Evolutionary conservation across 768 basidiomycete species (phyloP), one percentile per base, ranked within the genome.

Genomic region (Leucocoprinus leucothites): DNA sequence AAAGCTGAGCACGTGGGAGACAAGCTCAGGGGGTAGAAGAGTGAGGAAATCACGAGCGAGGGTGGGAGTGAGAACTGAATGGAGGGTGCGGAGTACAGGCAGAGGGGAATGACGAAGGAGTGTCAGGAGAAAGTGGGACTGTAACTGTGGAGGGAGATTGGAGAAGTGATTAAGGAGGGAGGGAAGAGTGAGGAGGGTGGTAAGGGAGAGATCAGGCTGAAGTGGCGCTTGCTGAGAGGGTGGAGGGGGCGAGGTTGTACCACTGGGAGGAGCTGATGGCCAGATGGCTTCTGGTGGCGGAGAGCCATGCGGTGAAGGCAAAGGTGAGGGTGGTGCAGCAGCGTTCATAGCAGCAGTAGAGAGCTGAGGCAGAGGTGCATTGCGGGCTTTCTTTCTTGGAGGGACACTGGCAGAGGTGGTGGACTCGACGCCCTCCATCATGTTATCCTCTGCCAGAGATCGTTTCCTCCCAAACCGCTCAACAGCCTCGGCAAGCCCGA

Each of bases 41-140:
- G 89, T 87, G 61, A 98, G 81, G 68, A 98, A 99, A 71, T 99
- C 97, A 61, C 95, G 89, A 19, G 94, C 92, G 25, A 98, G 77
- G 2, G 93, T 94, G 22, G 90, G 92, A 0, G 89, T 87, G 61
- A 98, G 78, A 62, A 98, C 89, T 34, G 88, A 86, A 64, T 95
- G 88, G 14, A 98, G 72, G 1, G 89, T 90, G 49, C 96, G 89
- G 24, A 99, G 79, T 35, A 98, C 96, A 3, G 93, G 87, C 18
- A 96, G 82, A 2, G 94, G 87, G 3, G 94, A 93, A 63, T 95
- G 92, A 57, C 94, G 88, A 28, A 99, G 76, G 56, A 98, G 84
- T 22, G 93, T 93, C 63, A 98, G 85, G 52, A 98, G 82, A 64
- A 97, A 85, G 69, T 98, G 94, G 3, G 94, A 94, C 72, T 98